Evolutionary conservation across 441 rosid species (phyloP).

Genomic region (Erysimum cheiri): DNA sequence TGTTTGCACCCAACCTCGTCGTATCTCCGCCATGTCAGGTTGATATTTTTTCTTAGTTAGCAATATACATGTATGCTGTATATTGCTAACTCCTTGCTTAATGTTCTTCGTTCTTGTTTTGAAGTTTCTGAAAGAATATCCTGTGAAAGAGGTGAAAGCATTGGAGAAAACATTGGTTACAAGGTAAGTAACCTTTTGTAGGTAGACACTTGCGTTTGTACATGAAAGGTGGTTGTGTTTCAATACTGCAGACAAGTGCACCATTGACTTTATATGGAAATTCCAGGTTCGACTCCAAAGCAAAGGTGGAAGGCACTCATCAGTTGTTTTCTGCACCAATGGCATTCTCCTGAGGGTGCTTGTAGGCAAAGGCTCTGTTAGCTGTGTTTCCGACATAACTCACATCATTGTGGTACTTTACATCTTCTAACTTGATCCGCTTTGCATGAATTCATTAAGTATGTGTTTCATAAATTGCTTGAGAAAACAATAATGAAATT

Average conservation of each 20-base stretch:
- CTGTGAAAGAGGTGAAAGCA: conserved; percentile 81
- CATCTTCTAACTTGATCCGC: conserved; percentile 6
- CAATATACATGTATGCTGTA: conserved; percentile 21
- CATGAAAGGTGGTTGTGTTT: conserved; percentile 20
- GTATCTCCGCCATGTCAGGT: conserved; percentile 98
- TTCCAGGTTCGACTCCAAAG: conserved; percentile 87
- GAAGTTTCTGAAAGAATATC: conserved; percentile 96
- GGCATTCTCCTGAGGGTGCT: conserved; percentile 87
- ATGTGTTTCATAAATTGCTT: conserved; percentile 19
- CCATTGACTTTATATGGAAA: conserved; percentile 18
- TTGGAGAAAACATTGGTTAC: conserved; percentile 88
- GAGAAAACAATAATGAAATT: conserved; percentile 5
- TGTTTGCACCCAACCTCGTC: conserved; percentile 97
- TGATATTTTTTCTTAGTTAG: conserved; percentile 21
- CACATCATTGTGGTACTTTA: conserved; percentile 92
- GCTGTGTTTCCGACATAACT: conserved; percentile 68
- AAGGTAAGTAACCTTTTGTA: conserved; percentile 60
- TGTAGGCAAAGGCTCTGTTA: conserved; percentile 63
- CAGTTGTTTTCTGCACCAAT: conserved; percentile 96
- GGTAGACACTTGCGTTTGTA: conserved; percentile 15
- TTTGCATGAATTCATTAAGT: conserved; percentile 1
- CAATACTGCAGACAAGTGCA: neutral
- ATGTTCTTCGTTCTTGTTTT: conserved; percentile 37
- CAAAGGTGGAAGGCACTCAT: conserved; percentile 86
- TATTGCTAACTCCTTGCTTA: conserved; percentile 18